Evolutionary conservation across 371 early-diverging fungal genomes (phyloP).

Genomic region (Rhizopus delemar): DNA sequence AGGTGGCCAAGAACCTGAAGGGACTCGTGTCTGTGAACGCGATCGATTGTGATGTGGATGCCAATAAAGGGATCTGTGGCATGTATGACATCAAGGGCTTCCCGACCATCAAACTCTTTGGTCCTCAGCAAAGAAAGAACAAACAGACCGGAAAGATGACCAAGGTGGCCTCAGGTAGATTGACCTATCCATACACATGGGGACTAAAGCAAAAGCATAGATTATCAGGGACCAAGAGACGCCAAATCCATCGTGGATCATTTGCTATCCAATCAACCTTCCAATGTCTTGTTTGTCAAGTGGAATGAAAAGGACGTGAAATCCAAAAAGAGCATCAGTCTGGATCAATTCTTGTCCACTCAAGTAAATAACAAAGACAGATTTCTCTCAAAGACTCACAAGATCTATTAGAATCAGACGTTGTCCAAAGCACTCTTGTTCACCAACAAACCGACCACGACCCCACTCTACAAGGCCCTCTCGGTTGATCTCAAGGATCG

Average conservation of each 20-base stretch:
- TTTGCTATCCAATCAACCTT: conserved; percentile 63
- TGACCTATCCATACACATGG: not conserved
- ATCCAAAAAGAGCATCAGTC: conserved; percentile 55
- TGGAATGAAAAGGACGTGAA: conserved; percentile 50
- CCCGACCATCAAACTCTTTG: conserved; percentile 92
- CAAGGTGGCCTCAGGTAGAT: conserved; percentile 55
- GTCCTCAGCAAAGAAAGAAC: conserved; percentile 38
- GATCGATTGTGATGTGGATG: conserved; percentile 86
- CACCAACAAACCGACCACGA: conserved; percentile 69
- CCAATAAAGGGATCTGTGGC: conserved; percentile 73
- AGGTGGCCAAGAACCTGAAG: conserved; percentile 79
- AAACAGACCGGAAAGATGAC: conserved; percentile 54
- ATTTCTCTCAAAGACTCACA: not conserved
- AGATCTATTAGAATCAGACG: conserved; percentile 35
- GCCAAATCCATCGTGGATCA: conserved; percentile 75
- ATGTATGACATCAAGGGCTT: conserved; percentile 85
- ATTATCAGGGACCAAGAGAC: conserved; percentile 84
- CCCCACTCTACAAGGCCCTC: conserved; percentile 84
- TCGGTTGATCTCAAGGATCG: conserved; percentile 73
- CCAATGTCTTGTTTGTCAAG: conserved; percentile 55
- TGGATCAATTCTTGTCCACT: conserved; percentile 55
- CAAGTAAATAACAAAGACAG: conserved; percentile 37
- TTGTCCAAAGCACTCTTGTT: conserved; percentile 75
- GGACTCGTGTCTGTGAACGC: conserved; percentile 84
- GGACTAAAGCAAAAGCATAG: conserved; percentile 31